Base-by-base conservation (phyloP, 2,329 filamentous ascomycete species). In the Monilinia fructigena region DNA sequence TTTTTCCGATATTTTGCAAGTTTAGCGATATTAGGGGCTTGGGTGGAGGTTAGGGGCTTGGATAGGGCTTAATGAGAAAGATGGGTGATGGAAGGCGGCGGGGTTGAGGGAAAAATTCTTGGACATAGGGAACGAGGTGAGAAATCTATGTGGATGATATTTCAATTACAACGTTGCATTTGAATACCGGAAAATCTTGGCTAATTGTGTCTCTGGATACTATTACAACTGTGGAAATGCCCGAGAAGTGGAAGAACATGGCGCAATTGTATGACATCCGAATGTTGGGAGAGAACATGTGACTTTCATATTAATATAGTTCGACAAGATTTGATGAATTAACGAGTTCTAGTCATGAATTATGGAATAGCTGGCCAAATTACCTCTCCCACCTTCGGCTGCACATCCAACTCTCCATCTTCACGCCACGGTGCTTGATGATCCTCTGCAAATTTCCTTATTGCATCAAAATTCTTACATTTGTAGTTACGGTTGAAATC, bases 401-500 rank as follows among this genome's bases (percentile, higher is more conserved):
- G 69, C 55, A 69, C 66, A 66, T 74, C 68, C 61, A 73, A 75
- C 48, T 76, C 70, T 1, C 67, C 58, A 12, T 73, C 70, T 7
- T 73, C 71, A 20, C 60, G 48, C 61, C 70, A 70, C 0, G 71
- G 68, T 61, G 81, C 72, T 72, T 85, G 83, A 66, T 80, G 78
- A 50, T 74, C 74, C 69, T 83, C 78, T 0, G 82, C 82, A 82
- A 82, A 86, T 47, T 47, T 74, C 68, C 82, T 75, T 38, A 85
- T 77, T 1, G 76, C 79, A 38, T 85, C 82, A 66, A 81, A 85
- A 70, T 85, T 81, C 11, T 80, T 79, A 70, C 83, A 85, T 48
- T 77, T 78, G 69, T 85, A 83, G 67, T 79, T 74, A 0, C 81
- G 84, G 68, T 83, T 83, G 75, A 86, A 85, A 72, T 86, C 4